phyloP scores from a whole-genome alignment of 495 filamentous ascomycete species.

The Neurospora sp. region DNA sequence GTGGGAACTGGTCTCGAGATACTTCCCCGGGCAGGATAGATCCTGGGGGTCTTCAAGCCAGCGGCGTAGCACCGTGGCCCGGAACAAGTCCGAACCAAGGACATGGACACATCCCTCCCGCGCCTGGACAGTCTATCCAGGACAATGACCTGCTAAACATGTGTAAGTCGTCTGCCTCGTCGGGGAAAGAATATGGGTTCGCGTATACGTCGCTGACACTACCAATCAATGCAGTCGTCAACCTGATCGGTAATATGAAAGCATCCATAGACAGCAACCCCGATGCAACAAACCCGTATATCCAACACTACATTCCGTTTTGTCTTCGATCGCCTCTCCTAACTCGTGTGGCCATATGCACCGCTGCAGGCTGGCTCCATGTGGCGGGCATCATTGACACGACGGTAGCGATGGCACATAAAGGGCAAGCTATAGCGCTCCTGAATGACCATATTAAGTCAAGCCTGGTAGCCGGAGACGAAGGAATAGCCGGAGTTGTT shows the following conservation, averaged over 20 bases:
- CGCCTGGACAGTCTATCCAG: conserved; percentile 6
- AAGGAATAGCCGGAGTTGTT: conserved; percentile 25
- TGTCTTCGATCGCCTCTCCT: conserved; percentile 24
- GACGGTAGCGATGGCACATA: conserved; percentile 26
- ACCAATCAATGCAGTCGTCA: conserved; percentile 35
- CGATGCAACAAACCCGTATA: conserved; percentile 24
- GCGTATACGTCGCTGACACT: neutral
- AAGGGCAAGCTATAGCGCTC: conserved; percentile 23
- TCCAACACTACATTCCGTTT: conserved; percentile 27
- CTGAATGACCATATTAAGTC: conserved; percentile 28
- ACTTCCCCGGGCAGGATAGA: conserved; percentile 4
- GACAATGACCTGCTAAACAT: conserved; percentile 22
- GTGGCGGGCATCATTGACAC: conserved; percentile 28
- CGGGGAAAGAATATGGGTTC: neutral
- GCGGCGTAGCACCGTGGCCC: conserved; percentile 5
- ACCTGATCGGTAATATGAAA: conserved; percentile 45
- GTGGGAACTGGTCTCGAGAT: conserved; percentile 7
- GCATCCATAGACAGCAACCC: conserved; percentile 29
- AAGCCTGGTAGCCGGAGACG: conserved; percentile 21
- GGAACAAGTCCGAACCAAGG: conserved; percentile 2
- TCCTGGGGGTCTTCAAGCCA: neutral
- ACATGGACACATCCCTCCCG: conserved; percentile 7
- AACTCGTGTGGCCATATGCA: conserved; percentile 25
- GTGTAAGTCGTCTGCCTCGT: conserved; percentile 15
- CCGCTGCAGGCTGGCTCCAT: conserved; percentile 29